A percentile compares a stretch with the other conserved stretches of the same genome.
phyloP scores from a whole-genome alignment of 1,284 basidiomycete genomes.

The Trichosporon asahii region DNA sequence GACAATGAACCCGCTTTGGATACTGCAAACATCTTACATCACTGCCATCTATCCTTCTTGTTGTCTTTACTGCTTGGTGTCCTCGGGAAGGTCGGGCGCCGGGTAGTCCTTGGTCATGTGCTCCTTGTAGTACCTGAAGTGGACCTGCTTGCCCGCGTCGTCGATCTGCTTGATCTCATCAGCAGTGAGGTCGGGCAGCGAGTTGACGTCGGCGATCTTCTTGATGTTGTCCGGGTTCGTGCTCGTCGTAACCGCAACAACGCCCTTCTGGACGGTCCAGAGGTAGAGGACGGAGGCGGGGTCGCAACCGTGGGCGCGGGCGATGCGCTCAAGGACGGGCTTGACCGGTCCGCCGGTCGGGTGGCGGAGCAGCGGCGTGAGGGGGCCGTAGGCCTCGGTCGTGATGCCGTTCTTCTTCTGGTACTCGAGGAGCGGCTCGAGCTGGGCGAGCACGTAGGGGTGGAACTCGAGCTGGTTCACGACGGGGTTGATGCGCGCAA shows the following conservation, averaged over 20 bases:
- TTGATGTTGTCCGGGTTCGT: conserved; percentile 62
- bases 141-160: conserved; percentile 59
- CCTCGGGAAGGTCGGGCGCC: conserved; percentile 41
- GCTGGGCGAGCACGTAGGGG: conserved; percentile 65
- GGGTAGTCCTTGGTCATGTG: conserved; percentile 49
- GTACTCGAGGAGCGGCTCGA: conserved; percentile 59
- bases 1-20: neutral
- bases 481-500: conserved; percentile 62
- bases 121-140: conserved; percentile 55
- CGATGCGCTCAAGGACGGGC: conserved; percentile 57
- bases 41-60: too few relatives aligned
- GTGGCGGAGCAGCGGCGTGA: conserved; percentile 60
- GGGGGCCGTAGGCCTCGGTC: conserved; percentile 61
- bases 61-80: neutral
- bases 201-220: conserved; percentile 60
- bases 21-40: neutral
- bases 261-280: conserved; percentile 61
- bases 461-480: conserved; percentile 75
- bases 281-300: conserved; percentile 60
- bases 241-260: conserved; percentile 65
- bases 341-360: conserved; percentile 58
- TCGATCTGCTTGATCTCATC: conserved; percentile 66
- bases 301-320: conserved; percentile 51
- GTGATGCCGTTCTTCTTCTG: conserved; percentile 62
- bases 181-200: conserved; percentile 60